Evolutionary conservation across 2,329 filamentous ascomycete species (phyloP), one percentile per base, ranked within the genome.

Genomic region (Pestalotiopsis sp.): DNA sequence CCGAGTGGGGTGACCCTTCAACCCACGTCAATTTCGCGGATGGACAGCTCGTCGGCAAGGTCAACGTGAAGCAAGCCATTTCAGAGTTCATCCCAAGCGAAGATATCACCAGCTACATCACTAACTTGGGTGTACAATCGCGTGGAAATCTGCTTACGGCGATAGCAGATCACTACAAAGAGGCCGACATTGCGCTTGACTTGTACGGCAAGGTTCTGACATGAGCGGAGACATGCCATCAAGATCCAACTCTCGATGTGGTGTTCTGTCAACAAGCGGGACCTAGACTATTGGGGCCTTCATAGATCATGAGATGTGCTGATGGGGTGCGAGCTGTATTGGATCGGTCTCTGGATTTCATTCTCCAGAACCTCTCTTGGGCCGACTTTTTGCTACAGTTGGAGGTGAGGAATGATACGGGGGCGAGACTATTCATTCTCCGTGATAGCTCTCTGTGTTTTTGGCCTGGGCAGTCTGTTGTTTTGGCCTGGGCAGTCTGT

Each of bases 1-100:
- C 97, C 69, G 95, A 98, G 81, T 94, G 94, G 82, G 95, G 94
- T 17, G 91, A 95, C 77, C 90, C 94, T 1, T 90, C 91, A 66
- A 91, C 88, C 72, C 91, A 94, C 68, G 88, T 96, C 58, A 87
- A 86, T 52, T 97, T 93, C 77, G 88, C 93, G 23, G 92, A 98
- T 71, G 94, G 93, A 5, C 86, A 90, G 52, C 87, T 97, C 74
- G 90, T 97, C 64, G 90, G 93, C 60, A 89, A 91, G 70, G 87
- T 96, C 63, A 91, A 93, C 74, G 88, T 97, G 11, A 89, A 91
- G 72, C 95, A 92, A 75, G 93, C 93, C 12, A 82, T 94, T 23
- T 94, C 92, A 66, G 95, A 98, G 78, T 93, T 95, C 77, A 90
- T 98, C 17, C 90, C 92, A 9, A 88, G 92, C 0, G 92, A 93